These are phyloP conservation scores for Trametes punicea DNA, from an alignment of 768 basidiomycete species.

Conservation along the genomic window DNA sequence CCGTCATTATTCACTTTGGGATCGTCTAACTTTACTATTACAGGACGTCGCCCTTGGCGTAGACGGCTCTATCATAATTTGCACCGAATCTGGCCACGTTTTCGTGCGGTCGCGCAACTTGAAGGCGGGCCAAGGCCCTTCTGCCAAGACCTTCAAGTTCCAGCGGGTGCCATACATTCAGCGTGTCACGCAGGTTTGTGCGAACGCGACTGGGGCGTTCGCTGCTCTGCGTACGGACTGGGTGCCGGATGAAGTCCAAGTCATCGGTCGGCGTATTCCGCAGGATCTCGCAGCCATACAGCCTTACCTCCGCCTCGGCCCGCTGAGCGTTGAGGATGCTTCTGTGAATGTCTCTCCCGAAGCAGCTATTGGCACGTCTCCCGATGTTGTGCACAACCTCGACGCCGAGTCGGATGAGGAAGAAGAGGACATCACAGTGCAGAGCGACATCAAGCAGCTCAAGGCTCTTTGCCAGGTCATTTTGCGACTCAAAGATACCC, in stretches of 20 bases:
- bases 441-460: slow-evolving; percentile 35
- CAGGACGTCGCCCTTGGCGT: slow-evolving; percentile 87
- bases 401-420: slow-evolving; percentile 21
- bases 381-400: background rate
- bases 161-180: slow-evolving; percentile 78
- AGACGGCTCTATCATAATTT: slow-evolving; percentile 87
- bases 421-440: slow-evolving; percentile 31
- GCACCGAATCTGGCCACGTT: slow-evolving; percentile 93
- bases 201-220: slow-evolving; percentile 80
- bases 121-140: slow-evolving; percentile 26
- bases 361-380: background rate
- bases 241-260: slow-evolving; percentile 48
- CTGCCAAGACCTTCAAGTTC: slow-evolving; percentile 65
- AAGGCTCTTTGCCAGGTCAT: slow-evolving; percentile 21
- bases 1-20: background rate
- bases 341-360: background rate
- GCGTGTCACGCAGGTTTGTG: slow-evolving; percentile 79
- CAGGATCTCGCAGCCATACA: slow-evolving; percentile 65
- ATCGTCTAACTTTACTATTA: background rate
- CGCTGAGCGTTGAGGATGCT: background rate
- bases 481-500: slow-evolving; percentile 10
- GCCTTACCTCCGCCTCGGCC: slow-evolving; percentile 46
- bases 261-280: slow-evolving; percentile 54
- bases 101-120: slow-evolving; percentile 67
- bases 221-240: slow-evolving; percentile 80